phyloP scores from a whole-genome alignment of 306 rosid genomes.

The Castanea sativa region DNA sequence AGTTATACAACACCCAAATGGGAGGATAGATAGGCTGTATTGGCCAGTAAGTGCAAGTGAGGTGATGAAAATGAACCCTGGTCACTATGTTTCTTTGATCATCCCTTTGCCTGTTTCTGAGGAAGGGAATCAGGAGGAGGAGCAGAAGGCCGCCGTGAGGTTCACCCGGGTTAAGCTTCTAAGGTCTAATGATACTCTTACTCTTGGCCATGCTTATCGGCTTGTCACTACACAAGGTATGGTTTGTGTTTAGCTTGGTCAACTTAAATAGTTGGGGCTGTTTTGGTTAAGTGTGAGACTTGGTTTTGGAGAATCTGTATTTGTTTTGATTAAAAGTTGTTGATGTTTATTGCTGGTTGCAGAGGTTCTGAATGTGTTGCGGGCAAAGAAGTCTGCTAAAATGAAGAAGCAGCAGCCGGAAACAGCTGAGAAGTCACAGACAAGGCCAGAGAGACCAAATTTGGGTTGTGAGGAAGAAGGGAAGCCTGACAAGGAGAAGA shows the following conservation, averaged over 20 bases:
- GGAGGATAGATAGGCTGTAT: conserved; percentile 81
- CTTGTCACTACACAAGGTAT: conserved; percentile 86
- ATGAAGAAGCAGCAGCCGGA: conserved; percentile 56
- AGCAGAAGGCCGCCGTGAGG: conserved; percentile 52
- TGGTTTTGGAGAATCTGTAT: not conserved
- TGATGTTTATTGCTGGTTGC: conserved; percentile 19
- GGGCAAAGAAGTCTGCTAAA: conserved; percentile 82
- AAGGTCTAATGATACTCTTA: conserved; percentile 78
- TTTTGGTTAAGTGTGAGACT: not conserved
- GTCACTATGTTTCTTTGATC: conserved; percentile 88
- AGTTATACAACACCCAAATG: conserved; percentile 90
- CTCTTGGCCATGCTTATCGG: conserved; percentile 95
- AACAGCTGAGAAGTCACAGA: conserved; percentile 27
- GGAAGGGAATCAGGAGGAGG: conserved; percentile 35
- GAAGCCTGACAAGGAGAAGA: conserved; percentile 30
- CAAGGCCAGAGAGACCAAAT: conserved; percentile 24
- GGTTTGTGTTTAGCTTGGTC: not conserved
- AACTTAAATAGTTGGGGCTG: not conserved
- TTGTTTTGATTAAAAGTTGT: conserved; percentile 18
- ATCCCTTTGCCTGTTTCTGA: conserved; percentile 71
- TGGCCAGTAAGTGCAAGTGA: conserved; percentile 77
- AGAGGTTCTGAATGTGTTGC: conserved; percentile 90
- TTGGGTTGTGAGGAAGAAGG: conserved; percentile 35
- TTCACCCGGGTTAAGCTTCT: conserved; percentile 96
- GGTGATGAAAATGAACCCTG: conserved; percentile 84